phyloP scores from a whole-genome alignment of 2,329 filamentous ascomycete genomes.

The Elsinoe ampelina region DNA sequence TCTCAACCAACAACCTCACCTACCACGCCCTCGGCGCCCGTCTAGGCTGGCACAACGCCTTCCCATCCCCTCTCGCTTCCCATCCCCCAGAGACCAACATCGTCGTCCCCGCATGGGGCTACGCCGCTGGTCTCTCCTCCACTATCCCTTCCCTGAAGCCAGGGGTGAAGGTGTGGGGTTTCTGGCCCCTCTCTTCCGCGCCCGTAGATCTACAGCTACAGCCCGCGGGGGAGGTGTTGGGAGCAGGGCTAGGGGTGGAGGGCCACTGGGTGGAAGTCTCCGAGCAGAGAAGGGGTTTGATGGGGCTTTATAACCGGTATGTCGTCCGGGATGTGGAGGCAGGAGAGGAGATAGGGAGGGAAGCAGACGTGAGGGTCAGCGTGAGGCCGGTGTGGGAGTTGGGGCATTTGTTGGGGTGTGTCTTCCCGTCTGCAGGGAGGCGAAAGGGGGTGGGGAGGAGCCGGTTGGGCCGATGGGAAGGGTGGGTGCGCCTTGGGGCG shows the following conservation, averaged over 20 bases:
- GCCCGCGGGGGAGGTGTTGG: background rate
- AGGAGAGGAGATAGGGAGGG: background rate
- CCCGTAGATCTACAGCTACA: background rate
- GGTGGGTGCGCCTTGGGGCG: background rate
- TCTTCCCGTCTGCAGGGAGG: background rate
- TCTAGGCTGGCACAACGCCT: background rate
- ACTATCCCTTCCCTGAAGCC: background rate
- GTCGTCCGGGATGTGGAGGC: background rate
- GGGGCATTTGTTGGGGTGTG: background rate
- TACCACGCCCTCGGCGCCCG: background rate
- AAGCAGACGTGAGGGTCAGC: background rate
- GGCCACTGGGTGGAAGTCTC: background rate
- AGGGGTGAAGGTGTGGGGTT: background rate
- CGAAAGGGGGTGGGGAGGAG: background rate
- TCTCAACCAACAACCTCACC: background rate
- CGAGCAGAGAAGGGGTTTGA: background rate
- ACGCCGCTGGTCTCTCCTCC: background rate
- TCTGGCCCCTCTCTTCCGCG: background rate
- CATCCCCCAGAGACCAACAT: background rate
- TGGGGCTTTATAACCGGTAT: background rate
- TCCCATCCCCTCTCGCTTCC: background rate
- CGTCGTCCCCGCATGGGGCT: background rate
- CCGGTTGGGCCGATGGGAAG: background rate
- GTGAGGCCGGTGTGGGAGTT: slow-evolving; percentile 4
- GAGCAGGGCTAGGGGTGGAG: background rate